Evolutionary conservation across 306 rosid species (phyloP).

Genomic region (Chamaecrista fasciculata): DNA sequence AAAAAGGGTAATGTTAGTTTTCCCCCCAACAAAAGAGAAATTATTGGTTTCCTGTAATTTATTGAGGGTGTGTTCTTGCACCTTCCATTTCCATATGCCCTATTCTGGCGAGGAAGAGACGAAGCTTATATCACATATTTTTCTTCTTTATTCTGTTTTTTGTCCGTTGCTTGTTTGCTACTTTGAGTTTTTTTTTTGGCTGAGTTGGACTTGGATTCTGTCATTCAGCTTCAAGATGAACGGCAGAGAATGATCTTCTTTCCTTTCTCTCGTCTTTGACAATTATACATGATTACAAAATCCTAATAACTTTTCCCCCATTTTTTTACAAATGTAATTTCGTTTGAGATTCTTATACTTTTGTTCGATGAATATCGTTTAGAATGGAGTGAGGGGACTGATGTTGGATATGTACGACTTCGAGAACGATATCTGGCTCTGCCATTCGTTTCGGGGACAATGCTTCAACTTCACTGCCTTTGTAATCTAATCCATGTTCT

Average conservation of each 20-base stretch:
- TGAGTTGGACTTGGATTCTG: not conserved
- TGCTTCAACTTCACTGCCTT: constrained; percentile 97
- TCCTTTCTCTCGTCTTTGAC: not conserved
- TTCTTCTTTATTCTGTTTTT: not conserved
- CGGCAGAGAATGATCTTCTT: not conserved
- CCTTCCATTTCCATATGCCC: not conserved
- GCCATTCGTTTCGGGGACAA: constrained; percentile 90
- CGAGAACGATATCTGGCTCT: constrained; percentile 88
- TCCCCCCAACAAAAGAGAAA: too few species aligned
- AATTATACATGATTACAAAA: not conserved
- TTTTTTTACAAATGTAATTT: not conserved
- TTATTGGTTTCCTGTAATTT: too few species aligned
- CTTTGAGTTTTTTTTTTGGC: not conserved
- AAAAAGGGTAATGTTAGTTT: too few species aligned
- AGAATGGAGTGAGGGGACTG: constrained; percentile 97
- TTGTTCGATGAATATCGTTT: constrained; percentile 32
- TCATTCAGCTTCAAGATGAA: not conserved
- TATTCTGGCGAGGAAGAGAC: constrained; percentile 4
- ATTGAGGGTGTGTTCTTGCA: constrained; percentile 53
- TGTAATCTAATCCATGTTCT: constrained; percentile 49
- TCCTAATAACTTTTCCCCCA: not conserved
- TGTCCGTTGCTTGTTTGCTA: not conserved
- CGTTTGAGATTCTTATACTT: constrained; percentile 22
- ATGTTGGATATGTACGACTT: constrained; percentile 99
- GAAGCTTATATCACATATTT: constrained; percentile 5